Base-by-base conservation (phyloP, 2,329 filamentous ascomycete species). In the Fragosphaeria purpurea region DNA sequence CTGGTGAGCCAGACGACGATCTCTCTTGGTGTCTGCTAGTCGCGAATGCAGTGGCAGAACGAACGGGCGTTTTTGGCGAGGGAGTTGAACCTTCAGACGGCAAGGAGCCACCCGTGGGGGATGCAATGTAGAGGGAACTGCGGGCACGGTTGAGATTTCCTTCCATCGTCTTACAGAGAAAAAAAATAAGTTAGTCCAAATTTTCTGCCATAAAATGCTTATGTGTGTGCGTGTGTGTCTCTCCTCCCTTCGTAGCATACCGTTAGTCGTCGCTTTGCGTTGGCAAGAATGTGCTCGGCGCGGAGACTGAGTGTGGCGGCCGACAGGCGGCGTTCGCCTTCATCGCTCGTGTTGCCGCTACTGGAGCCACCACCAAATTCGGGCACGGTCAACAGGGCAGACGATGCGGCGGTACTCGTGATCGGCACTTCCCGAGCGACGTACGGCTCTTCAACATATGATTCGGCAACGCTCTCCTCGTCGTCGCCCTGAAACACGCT, bases 221-320 rank as follows among this genome's bases (percentile, higher is more conserved):
- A 22, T 22, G 22, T 22, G 22, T 22, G 22, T 22, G 22, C 22
- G 22, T 22, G 22, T 22, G 22, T 22, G 22, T 22, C 22, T 22
- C 10, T 30, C 9, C 10, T 10, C 13, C 39, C 68, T 33, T 5
- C 9, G 11, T 32, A 4, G 52, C 86, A 65, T 74, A 94, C 88
- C 62, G 87, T 93, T 54, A 97, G 73, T 59, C 89, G 78, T 64
- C 82, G 84, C 70, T 96, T 96, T 35, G 91, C 91, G 67, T 95
- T 95, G 50, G 89, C 88, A 50, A 97, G 74, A 62, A 96, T 96
- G 61, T 90, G 76, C 63, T 96, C 90, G 1, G 90, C 90, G 59
- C 88, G 80, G 58, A 84, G 83, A 64, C 88, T 91, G 56, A 95
- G 69, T 31, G 86, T 82, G 12, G 53, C 54, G 4, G 77, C 82